These are phyloP conservation scores for Penicillium sp. DNA, from an alignment of 2,329 filamentous ascomycete genomes.

Conservation along the genomic window DNA sequence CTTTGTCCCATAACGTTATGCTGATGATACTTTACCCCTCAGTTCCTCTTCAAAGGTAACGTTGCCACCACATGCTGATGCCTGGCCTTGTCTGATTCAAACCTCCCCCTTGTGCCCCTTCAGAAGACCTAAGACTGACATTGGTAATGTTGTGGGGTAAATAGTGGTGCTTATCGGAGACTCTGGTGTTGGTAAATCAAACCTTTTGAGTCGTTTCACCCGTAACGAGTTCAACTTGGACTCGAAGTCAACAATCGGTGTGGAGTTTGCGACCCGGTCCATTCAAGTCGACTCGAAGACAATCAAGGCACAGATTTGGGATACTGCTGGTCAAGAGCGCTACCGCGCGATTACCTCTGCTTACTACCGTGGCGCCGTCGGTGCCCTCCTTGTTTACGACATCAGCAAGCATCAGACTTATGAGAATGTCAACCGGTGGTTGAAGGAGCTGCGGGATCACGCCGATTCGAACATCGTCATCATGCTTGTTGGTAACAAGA, in stretches of 20 bases:
- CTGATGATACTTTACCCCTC: slow-evolving; percentile 33
- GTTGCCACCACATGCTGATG: slow-evolving; percentile 28
- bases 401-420: slow-evolving; percentile 99
- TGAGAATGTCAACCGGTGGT: slow-evolving; percentile 97
- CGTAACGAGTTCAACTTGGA: slow-evolving; percentile 99
- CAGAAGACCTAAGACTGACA: slow-evolving; percentile 19
- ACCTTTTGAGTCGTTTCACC: slow-evolving; percentile 98
- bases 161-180: slow-evolving; percentile 97
- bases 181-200: slow-evolving; percentile 99
- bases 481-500: slow-evolving; percentile 99
- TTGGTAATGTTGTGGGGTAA: slow-evolving; percentile 16
- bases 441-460: slow-evolving; percentile 97
- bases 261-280: slow-evolving; percentile 97
- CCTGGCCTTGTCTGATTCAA: slow-evolving; percentile 19
- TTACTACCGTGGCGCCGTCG: slow-evolving; percentile 97
- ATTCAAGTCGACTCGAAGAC: slow-evolving; percentile 99
- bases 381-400: slow-evolving; percentile 96
- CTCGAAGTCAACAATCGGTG: slow-evolving; percentile 98
- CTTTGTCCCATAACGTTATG: slow-evolving; percentile 20
- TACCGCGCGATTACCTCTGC: slow-evolving; percentile 99
- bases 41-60: slow-evolving; percentile 99
- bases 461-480: slow-evolving; percentile 99
- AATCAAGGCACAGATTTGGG: slow-evolving; percentile 99
- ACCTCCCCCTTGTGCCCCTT: slow-evolving; percentile 8
- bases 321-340: slow-evolving; percentile 97